Base-by-base conservation (phyloP, 768 basidiomycete genomes). In the Tylopilus subfusipes region DNA sequence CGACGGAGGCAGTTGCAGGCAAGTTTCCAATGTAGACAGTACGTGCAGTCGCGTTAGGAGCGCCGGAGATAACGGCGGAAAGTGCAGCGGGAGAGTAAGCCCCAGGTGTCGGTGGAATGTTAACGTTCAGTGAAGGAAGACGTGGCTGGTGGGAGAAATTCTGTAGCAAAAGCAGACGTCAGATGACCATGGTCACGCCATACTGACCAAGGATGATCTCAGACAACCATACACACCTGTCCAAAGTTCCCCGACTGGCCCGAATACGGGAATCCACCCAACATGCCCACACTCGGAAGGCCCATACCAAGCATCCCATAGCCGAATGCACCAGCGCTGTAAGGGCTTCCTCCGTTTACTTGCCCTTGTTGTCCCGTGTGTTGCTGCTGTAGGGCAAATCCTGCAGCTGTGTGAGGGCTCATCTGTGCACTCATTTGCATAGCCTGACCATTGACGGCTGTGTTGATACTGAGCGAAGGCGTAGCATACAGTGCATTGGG, bases 11-110 rank as follows among this genome's bases (percentile, higher is more conserved):
- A 24, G 92, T 93, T 5, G 91, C 79, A 19, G 97, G 97, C 38
- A 99, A 81, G 74, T 97, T 96, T 58, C 97, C 96, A 50, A 99
- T 87, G 70, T 98, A 99, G 45, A 98, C 95, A 0, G 96, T 99
- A 51, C 96, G 90, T 10, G 89, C 90, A 1, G 82, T 81, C 16
- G 72, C 69, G 54, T 78, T 81, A 29, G 84, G 83, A 22, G 78
- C 72, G 12, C 78, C 81, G 33, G 81, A 81, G 4, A 87, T 82
- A 0, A 88, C 84, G 19, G 90, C 91, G 4, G 81, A 83, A 42
- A 90, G 77, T 1, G 88, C 90, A 5, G 84, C 86, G 19, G 91
- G 89, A 9, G 87, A 90, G 67, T 93, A 92, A 4, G 83, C 82
- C 18, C 80, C 83, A 56, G 85, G 86, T 30, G 85, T 83, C 34